Base-by-base conservation (phyloP, 2,329 filamentous ascomycete genomes). In the Exophiala aquamarina region DNA sequence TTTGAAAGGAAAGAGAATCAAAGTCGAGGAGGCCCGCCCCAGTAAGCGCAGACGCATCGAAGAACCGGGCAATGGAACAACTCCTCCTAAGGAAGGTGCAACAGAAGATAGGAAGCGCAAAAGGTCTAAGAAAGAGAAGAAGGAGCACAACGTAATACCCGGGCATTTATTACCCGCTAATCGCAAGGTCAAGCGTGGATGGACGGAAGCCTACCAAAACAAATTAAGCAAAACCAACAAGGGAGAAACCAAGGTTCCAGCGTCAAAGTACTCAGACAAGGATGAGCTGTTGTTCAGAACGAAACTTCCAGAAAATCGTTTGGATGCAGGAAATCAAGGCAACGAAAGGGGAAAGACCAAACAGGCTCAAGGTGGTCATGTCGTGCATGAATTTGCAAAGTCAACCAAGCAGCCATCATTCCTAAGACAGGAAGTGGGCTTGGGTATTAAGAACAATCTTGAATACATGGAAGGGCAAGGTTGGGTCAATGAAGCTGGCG, bases 321-420 rank as follows among this genome's bases (percentile, higher is more conserved):
- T 52, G 8, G 56, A 60, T 20, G 36, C 47, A 14, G 36, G 26
- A 14, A 35, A 33, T 18, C 44, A 52, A 17, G 49, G 52, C 17
- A 56, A 56, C 26, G 43, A 52, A 13, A 70, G 68, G 38, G 87
- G 74, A 53, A 75, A 76, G 57, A 82, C 79, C 57, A 83, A 82
- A 58, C 81, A 79, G 63, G 80, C 79, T 56, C 79, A 76, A 50
- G 79, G 81, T 59, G 81, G 87, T 49, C 76, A 84, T 1, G 73
- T 89, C 3, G 78, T 97, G 3, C 91, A 97, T 66, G 93, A 98
- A 64, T 97, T 96, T 63, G 81, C 86, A 59, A 90, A 89, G 64
- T 90, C 86, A 6, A 83, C 81, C 29, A 92, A 89, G 60, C 86
- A 89, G 55, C 88, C 90, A 0, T 86, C 81, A 3, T 96, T 95